Evolutionary conservation across 805 yeast genomes (phyloP).

Genomic region (Ogataea salicorniae): DNA sequence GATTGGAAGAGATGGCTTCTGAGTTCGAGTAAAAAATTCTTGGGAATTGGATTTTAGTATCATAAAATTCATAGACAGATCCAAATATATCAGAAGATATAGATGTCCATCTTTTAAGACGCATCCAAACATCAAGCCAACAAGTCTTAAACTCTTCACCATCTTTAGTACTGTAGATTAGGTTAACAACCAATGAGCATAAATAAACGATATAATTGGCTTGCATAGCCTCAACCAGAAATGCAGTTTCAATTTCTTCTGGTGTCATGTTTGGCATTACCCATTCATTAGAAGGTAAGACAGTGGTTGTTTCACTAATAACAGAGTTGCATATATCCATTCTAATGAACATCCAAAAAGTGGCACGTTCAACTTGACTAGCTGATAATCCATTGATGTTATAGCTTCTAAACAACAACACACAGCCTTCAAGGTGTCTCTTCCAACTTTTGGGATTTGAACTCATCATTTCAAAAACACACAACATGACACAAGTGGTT

Average conservation of each 20-base stretch:
- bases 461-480: conserved; percentile 42
- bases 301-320: conserved; percentile 35
- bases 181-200: conserved; percentile 31
- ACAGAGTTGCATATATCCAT: conserved; percentile 38
- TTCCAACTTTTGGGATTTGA: conserved; percentile 37
- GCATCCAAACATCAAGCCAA: conserved; percentile 36
- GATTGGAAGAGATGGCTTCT: conserved; percentile 38
- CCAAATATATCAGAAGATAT: conserved; percentile 23
- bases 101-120: conserved; percentile 31
- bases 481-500: conserved; percentile 35
- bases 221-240: conserved; percentile 25
- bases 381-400: conserved; percentile 33
- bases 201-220: conserved; percentile 38
- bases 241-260: conserved; percentile 23
- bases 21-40: conserved; percentile 34
- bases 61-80: conserved; percentile 28
- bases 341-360: conserved; percentile 39
- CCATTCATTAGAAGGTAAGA: conserved; percentile 33
- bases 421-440: conserved; percentile 38
- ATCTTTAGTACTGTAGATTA: conserved; percentile 26
- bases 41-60: conserved; percentile 31
- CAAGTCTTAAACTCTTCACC: conserved; percentile 28
- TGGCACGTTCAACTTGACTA: conserved; percentile 29
- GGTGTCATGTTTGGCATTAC: conserved; percentile 1
- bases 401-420: conserved; percentile 31